A percentile compares a stretch with the other conserved stretches of the same genome.
Conservation (phyloP, 441 rosid species). For the Pelargonium cotyledonis region DNA sequence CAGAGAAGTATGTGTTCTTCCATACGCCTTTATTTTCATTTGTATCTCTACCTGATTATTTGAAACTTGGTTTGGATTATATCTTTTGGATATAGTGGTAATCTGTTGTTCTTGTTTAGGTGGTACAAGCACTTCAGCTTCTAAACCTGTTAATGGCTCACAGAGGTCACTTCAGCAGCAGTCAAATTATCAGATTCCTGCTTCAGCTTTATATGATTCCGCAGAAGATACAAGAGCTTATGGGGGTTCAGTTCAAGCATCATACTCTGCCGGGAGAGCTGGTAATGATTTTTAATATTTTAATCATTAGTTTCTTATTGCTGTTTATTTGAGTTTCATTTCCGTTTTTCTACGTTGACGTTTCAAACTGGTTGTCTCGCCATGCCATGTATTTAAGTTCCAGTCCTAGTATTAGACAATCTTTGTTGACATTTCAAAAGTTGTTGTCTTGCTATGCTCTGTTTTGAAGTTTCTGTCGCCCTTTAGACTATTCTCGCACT, state of each 20-base stretch:
- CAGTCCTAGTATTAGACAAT: background rate
- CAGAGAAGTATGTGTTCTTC: background rate
- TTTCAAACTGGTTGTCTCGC: background rate
- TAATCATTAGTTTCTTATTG: no score
- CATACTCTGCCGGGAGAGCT: background rate
- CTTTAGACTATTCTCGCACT: no score
- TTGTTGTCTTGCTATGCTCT: background rate
- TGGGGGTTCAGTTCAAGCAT: constrained; percentile 14
- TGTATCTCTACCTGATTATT: background rate
- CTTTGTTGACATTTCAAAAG: no score
- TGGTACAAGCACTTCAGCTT: constrained; percentile 36
- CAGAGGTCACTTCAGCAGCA: constrained; percentile 47
- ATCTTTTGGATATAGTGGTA: background rate
- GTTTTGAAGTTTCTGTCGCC: no score
- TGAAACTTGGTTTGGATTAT: background rate
- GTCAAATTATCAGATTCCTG: constrained; percentile 68
- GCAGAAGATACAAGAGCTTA: constrained; percentile 43
- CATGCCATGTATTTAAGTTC: background rate
- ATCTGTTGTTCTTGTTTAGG: constrained; percentile 22
- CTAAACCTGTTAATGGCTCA: constrained; percentile 34
- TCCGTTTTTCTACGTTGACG: no score
- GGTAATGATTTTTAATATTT: background rate
- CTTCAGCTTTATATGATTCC: constrained; percentile 70
- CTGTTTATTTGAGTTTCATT: no score
- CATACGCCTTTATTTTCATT: background rate